A percentile compares a stretch with the other conserved stretches of the same genome.
These are phyloP conservation scores for Colletotrichum somersetense DNA, from an alignment of 2,329 filamentous ascomycete genomes.

Conservation along the genomic window DNA sequence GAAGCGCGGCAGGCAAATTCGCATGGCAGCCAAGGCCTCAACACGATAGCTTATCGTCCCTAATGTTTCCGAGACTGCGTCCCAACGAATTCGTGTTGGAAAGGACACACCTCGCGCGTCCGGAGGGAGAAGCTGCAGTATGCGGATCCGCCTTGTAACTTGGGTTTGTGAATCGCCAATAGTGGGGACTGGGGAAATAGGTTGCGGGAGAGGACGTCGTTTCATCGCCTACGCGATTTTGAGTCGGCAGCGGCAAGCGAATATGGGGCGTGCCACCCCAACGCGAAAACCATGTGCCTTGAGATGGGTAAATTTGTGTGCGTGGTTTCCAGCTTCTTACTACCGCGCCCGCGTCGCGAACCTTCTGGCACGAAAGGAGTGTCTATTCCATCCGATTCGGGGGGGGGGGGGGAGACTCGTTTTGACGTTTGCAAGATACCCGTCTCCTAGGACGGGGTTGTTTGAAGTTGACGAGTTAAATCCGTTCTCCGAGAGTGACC, in stretches of 20 bases:
- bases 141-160: neutral
- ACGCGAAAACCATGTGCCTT: neutral
- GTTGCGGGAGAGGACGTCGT: constrained; percentile 12
- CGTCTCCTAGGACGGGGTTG: constrained; percentile 19
- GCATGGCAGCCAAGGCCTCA: constrained; percentile 11
- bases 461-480: constrained; percentile 30
- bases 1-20: constrained; percentile 22
- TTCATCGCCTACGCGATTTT: constrained; percentile 1
- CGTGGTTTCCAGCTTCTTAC: constrained; percentile 15
- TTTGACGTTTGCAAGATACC: constrained; percentile 21
- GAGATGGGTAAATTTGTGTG: neutral
- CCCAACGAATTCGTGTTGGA: constrained; percentile 18
- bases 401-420: neutral
- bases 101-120: neutral
- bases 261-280: constrained; percentile 9
- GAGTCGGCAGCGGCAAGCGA: constrained; percentile 4
- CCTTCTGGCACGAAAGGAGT: constrained; percentile 10
- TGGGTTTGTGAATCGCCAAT: constrained; percentile 14
- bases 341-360: constrained; percentile 7
- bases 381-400: constrained; percentile 17
- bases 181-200: constrained; percentile 12
- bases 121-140: neutral
- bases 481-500: constrained; percentile 24
- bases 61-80: constrained; percentile 26
- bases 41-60: constrained; percentile 28